Conservation (phyloP, 2,329 filamentous ascomycete genomes). For the Aureobasidium sp. region DNA sequence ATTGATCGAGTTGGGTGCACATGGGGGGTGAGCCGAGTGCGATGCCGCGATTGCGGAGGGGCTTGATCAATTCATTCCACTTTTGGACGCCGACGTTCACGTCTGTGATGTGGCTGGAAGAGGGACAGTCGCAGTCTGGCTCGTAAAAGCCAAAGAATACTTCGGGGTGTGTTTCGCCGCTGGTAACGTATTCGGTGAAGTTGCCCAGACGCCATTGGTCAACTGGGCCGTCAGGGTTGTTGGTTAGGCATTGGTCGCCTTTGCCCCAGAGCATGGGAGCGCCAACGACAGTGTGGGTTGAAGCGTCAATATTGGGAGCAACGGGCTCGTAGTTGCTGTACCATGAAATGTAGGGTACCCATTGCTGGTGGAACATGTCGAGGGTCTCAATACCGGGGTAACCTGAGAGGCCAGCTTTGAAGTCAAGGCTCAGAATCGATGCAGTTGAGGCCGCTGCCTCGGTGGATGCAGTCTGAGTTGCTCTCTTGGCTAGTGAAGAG, state of each 20-base stretch:
- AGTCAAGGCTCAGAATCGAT: slow-evolving; percentile 9
- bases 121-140: slow-evolving; percentile 22
- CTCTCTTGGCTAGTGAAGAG: not conserved
- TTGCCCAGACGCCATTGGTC: slow-evolving; percentile 16
- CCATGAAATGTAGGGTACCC: slow-evolving; percentile 23
- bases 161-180: slow-evolving; percentile 17
- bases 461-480: not conserved
- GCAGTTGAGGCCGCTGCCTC: slow-evolving; percentile 12
- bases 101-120: slow-evolving; percentile 20
- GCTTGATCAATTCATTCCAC: slow-evolving; percentile 22
- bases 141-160: slow-evolving; percentile 28
- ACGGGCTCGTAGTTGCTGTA: slow-evolving; percentile 25
- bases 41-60: slow-evolving; percentile 21
- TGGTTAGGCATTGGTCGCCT: slow-evolving; percentile 14
- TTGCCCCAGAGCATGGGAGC: slow-evolving; percentile 24
- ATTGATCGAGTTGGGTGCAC: slow-evolving; percentile 24
- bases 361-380: slow-evolving; percentile 11
- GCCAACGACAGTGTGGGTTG: slow-evolving; percentile 18
- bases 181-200: slow-evolving; percentile 18
- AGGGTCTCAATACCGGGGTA: slow-evolving; percentile 19
- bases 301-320: slow-evolving; percentile 14
- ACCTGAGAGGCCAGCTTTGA: slow-evolving; percentile 24
- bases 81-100: slow-evolving; percentile 16
- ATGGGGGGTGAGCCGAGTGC: slow-evolving; percentile 23
- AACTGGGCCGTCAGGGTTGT: slow-evolving; percentile 17